phyloP scores from a whole-genome alignment of 306 rosid genomes.

The Morella rubra region DNA sequence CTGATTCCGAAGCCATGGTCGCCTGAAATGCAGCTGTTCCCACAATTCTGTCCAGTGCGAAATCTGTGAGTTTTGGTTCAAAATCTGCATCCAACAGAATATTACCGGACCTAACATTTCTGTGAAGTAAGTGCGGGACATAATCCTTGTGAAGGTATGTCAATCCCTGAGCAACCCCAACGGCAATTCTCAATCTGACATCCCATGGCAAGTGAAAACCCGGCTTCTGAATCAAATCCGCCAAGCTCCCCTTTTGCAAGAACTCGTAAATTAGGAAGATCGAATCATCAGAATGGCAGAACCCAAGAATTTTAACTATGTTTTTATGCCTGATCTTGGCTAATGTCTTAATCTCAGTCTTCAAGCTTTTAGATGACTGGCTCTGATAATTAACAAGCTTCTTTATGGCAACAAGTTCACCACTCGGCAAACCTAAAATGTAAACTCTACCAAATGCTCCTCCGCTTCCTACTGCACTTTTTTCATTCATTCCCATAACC shows the following conservation, averaged over 20 bases:
- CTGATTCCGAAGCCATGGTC: constrained; percentile 67
- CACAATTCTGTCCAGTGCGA: constrained; percentile 70
- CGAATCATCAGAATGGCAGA: constrained; percentile 80
- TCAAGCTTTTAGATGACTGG: constrained; percentile 68
- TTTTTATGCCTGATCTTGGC: constrained; percentile 95
- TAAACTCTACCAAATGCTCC: constrained; percentile 78
- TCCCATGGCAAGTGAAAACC: constrained; percentile 68
- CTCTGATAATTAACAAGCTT: constrained; percentile 74
- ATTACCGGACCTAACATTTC: constrained; percentile 82
- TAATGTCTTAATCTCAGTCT: constrained; percentile 78
- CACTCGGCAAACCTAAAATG: constrained; percentile 68
- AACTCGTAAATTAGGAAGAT: constrained; percentile 77
- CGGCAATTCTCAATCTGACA: constrained; percentile 69
- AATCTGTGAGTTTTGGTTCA: constrained; percentile 88
- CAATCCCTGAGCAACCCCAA: constrained; percentile 86
- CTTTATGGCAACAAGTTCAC: constrained; percentile 82
- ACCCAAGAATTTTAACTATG: constrained; percentile 78
- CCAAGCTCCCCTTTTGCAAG: constrained; percentile 77
- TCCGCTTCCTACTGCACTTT: constrained; percentile 55
- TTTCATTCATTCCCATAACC: constrained; percentile 81
- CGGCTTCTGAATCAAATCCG: constrained; percentile 59
- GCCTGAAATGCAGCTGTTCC: constrained; percentile 87
- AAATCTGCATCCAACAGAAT: constrained; percentile 74
- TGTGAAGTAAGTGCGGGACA: constrained; percentile 83
- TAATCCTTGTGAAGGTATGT: constrained; percentile 92